These are phyloP conservation scores for Endotrypanum monterogeii DNA, from an alignment of 208 protist species.

Conservation along the genomic window DNA sequence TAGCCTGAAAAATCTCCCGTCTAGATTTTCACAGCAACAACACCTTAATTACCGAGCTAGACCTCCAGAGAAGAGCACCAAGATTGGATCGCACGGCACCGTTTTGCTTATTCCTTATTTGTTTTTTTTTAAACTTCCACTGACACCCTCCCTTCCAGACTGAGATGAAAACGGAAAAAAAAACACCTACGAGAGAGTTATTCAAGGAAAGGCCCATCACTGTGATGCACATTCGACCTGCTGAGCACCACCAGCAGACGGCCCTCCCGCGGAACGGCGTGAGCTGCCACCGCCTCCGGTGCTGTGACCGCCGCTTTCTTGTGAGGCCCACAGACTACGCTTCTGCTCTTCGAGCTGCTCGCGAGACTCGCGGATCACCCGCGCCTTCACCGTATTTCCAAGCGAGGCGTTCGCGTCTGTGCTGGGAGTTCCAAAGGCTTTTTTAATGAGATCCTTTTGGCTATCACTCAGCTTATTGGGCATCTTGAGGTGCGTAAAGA, in stretches of 20 bases:
- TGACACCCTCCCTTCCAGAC: neutral
- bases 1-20: neutral
- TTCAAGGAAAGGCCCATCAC: conserved; percentile 24
- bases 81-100: too few relatives aligned
- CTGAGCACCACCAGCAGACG: conserved; percentile 38
- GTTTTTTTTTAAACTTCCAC: neutral
- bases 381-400: conserved; percentile 78
- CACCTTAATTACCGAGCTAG: too few relatives aligned
- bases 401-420: conserved; percentile 30
- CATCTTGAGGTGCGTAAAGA: conserved; percentile 83
- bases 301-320: conserved; percentile 39
- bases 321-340: conserved; percentile 61
- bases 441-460: conserved; percentile 65
- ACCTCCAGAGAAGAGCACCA: too few relatives aligned
- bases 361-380: conserved; percentile 71
- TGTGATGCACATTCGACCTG: conserved; percentile 76
- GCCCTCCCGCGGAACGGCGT: conserved; percentile 19
- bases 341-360: conserved; percentile 84
- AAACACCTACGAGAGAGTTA: neutral
- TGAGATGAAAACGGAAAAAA: neutral
- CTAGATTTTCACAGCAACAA: neutral
- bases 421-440: conserved; percentile 67
- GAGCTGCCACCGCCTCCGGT: conserved; percentile 35
- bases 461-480: conserved; percentile 66
- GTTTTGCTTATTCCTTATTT: neutral